These are phyloP conservation scores for Parmelia sp. DNA, from an alignment of 495 filamentous ascomycete species.

Conservation along the genomic window DNA sequence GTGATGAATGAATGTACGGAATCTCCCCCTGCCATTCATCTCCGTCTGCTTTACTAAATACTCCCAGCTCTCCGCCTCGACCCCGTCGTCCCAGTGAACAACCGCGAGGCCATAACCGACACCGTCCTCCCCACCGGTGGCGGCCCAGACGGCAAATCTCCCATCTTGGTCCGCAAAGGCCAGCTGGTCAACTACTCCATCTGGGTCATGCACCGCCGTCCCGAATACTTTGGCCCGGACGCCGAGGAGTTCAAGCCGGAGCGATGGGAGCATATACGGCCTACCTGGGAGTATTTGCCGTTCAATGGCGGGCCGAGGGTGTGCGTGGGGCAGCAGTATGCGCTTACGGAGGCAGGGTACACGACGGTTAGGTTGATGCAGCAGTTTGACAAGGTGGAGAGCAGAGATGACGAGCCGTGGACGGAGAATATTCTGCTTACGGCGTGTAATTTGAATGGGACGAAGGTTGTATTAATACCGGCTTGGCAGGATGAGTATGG, in stretches of 20 bases:
- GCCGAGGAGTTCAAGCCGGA: conserved; percentile 45
- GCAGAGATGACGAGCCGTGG: not conserved
- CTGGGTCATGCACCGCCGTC: conserved; percentile 44
- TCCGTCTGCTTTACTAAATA: not conserved
- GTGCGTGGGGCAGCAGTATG: conserved; percentile 38
- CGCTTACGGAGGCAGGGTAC: conserved; percentile 27
- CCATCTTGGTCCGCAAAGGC: conserved; percentile 58
- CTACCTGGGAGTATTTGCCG: conserved; percentile 56
- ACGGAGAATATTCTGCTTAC: not conserved
- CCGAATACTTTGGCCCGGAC: conserved; percentile 46
- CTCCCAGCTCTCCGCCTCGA: conserved; percentile 47
- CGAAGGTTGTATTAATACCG: not conserved
- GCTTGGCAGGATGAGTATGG: not conserved
- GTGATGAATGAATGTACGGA: conserved; percentile 29
- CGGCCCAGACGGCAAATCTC: conserved; percentile 57
- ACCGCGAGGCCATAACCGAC: conserved; percentile 59
- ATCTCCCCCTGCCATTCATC: not conserved
- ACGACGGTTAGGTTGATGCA: not conserved
- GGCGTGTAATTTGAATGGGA: not conserved
- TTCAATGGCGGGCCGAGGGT: conserved; percentile 55
- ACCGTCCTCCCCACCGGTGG: conserved; percentile 70
- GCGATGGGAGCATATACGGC: conserved; percentile 37
- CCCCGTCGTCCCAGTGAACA: conserved; percentile 68
- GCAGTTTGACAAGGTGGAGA: not conserved
- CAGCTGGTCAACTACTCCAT: conserved; percentile 37